These are phyloP conservation scores for Nigrospora osmanthi DNA, from an alignment of 2,329 filamentous ascomycete genomes.

Conservation along the genomic window DNA sequence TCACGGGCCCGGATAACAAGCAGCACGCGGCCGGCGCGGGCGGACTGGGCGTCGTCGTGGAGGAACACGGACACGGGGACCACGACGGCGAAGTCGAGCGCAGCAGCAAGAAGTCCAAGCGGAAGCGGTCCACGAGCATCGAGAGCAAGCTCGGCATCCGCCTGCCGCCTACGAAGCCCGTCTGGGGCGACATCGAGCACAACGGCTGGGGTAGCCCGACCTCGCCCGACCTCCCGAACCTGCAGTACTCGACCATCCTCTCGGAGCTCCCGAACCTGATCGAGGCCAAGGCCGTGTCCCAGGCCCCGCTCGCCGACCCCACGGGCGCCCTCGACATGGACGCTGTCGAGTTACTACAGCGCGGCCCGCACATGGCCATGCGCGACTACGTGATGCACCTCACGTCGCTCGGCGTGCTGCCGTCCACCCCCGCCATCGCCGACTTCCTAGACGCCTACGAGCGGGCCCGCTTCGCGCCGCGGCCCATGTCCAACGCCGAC, in stretches of 20 bases:
- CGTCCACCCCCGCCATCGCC: constrained; percentile 31
- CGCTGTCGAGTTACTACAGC: constrained; percentile 63
- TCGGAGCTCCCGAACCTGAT: constrained; percentile 81
- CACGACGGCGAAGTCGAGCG: not conserved
- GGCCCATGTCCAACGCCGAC: constrained; percentile 56
- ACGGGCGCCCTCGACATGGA: constrained; percentile 52
- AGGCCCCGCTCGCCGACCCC: constrained; percentile 44
- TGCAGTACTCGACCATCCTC: constrained; percentile 79
- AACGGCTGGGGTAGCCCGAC: constrained; percentile 81
- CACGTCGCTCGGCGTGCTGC: constrained; percentile 55
- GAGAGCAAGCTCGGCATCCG: constrained; percentile 32
- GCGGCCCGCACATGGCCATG: constrained; percentile 63
- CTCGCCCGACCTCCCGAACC: constrained; percentile 63
- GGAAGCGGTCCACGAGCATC: constrained; percentile 27
- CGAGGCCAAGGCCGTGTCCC: constrained; percentile 85
- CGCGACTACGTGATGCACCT: constrained; percentile 74
- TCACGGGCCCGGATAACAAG: constrained; percentile 27
- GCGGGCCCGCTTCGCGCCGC: constrained; percentile 70
- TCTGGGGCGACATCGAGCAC: constrained; percentile 82
- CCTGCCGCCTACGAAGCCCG: constrained; percentile 41
- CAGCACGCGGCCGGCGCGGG: constrained; percentile 7
- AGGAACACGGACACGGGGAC: not conserved
- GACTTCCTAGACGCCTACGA: constrained; percentile 76
- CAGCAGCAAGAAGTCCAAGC: constrained; percentile 9
- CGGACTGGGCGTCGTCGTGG: constrained; percentile 4